These are phyloP conservation scores for Euphorbia schlechtendalii DNA, from an alignment of 441 rosid species.

Conservation along the genomic window DNA sequence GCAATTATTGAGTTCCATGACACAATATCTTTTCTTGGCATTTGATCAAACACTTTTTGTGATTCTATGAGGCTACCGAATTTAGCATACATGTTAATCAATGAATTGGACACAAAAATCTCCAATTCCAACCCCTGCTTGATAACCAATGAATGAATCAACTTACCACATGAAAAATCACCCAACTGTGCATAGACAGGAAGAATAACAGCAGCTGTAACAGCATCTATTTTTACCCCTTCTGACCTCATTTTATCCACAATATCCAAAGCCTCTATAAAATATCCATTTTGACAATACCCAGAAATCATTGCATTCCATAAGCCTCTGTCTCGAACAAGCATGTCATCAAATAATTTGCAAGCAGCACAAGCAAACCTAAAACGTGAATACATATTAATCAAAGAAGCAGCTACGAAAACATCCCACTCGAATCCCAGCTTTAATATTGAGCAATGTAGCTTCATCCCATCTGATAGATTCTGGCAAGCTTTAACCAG, in stretches of 20 bases:
- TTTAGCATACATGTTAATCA: slow-evolving; percentile 67
- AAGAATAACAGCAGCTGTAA: slow-evolving; percentile 57
- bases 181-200: slow-evolving; percentile 51
- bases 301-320: slow-evolving; percentile 90
- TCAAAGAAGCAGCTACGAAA: slow-evolving; percentile 57
- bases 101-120: slow-evolving; percentile 54
- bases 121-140: slow-evolving; percentile 53
- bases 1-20: slow-evolving; percentile 83
- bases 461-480: slow-evolving; percentile 43
- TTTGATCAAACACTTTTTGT: slow-evolving; percentile 42
- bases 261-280: slow-evolving; percentile 43
- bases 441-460: slow-evolving; percentile 60
- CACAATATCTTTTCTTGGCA: slow-evolving; percentile 50
- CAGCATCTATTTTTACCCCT: slow-evolving; percentile 53
- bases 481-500: slow-evolving; percentile 62
- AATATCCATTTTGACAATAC: slow-evolving; percentile 59
- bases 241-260: slow-evolving; percentile 40
- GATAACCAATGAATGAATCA: slow-evolving; percentile 46
- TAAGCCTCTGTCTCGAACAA: slow-evolving; percentile 50
- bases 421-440: slow-evolving; percentile 67
- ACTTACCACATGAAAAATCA: slow-evolving; percentile 37
- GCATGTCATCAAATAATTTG: slow-evolving; percentile 55
- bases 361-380: slow-evolving; percentile 41
- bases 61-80: slow-evolving; percentile 36
- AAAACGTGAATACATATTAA: slow-evolving; percentile 55